Base-by-base conservation (phyloP, 805 yeast genomes). In the Pichia exigua region DNA sequence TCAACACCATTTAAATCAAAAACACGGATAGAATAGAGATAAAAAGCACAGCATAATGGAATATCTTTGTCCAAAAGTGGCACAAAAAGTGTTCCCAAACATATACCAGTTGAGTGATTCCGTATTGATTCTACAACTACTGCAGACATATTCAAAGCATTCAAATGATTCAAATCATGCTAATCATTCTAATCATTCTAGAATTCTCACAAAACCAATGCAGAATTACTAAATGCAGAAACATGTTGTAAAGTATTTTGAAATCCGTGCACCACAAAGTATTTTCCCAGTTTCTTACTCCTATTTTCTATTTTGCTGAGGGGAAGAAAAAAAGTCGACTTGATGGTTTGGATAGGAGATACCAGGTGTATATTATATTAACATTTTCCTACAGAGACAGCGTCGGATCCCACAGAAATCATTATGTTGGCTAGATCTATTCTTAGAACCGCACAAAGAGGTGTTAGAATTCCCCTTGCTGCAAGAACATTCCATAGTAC, bases 401-500 rank as follows among this genome's bases (percentile, higher is more conserved):
- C 11, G 12, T n/a, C 24, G 26, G 41, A n/a, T 9, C 39, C 10
- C 27, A 41, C 41, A 18, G 13, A 30, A 15, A 26, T 35, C 40
- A 46, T 13, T 17, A 50, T 53, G 54, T 43, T 50, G 44, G 51
- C 51, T 11, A 51, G 51, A 50, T 45, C 44, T 18, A 43, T 51
- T 45, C 44, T 51, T 9, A 51, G 47, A 48, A 42, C 44, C 15
- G 28, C 48, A 13, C 41, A 43, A 28, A 46, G 43, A 40, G 44
- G 39, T 28, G 18, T 44, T 17, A 50, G 44, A 45, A 15, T 42
- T n/a, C 17, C 28, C 17, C 35, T 32, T 28, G 40, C 49, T 13
- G 45, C 38, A 8, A 54, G 60, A 44, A 15, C 43, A 3, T 57
- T 56, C 43, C 57, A 54, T 18, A 32, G 27, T 1, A 42, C 54